Percentiles rank a stretch among this genome's conserved stretches.
Conservation (phyloP, 176 grass and related monocot species). For the Rhynchospora pubera region DNA sequence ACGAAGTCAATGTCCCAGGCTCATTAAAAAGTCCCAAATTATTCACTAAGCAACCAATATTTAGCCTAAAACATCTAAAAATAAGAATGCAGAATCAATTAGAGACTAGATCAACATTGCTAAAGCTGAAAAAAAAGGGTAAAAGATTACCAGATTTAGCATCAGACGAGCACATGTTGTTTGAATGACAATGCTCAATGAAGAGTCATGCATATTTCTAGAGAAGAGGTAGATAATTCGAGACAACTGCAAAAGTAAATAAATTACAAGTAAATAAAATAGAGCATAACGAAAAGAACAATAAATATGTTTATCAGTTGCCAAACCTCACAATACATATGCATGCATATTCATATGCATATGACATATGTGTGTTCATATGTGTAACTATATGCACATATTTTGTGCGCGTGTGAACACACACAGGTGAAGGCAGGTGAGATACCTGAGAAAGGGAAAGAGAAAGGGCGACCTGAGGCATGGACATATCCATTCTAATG, state of each 20-base stretch:
- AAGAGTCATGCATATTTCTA: constrained; percentile 99
- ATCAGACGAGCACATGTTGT: constrained; percentile 95
- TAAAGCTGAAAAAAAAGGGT: constrained; percentile 31
- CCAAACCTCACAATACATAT: constrained; percentile 8
- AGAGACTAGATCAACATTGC: not conserved
- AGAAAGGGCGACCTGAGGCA: constrained; percentile 41
- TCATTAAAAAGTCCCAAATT: not conserved
- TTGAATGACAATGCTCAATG: constrained; percentile 85
- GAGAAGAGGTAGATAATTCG: constrained; percentile 98
- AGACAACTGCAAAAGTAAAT: constrained; percentile 70
- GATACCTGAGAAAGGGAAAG: constrained; percentile 54
- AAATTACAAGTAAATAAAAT: not conserved
- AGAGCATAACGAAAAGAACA: not conserved
- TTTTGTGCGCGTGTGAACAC: constrained; percentile 15
- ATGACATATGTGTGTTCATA: not conserved
- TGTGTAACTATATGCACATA: not conserved
- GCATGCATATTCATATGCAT: not conserved
- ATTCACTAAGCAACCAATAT: not conserved
- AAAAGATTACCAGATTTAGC: constrained; percentile 84
- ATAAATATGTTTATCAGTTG: not conserved
- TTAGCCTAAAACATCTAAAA: not conserved
- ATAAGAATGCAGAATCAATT: not conserved
- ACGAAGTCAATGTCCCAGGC: not conserved
- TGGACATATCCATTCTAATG: constrained; percentile 72
- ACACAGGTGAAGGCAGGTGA: constrained; percentile 28